These are phyloP conservation scores for Blastobotrys muscicola DNA, from an alignment of 805 yeast genomes.

Conservation along the genomic window DNA sequence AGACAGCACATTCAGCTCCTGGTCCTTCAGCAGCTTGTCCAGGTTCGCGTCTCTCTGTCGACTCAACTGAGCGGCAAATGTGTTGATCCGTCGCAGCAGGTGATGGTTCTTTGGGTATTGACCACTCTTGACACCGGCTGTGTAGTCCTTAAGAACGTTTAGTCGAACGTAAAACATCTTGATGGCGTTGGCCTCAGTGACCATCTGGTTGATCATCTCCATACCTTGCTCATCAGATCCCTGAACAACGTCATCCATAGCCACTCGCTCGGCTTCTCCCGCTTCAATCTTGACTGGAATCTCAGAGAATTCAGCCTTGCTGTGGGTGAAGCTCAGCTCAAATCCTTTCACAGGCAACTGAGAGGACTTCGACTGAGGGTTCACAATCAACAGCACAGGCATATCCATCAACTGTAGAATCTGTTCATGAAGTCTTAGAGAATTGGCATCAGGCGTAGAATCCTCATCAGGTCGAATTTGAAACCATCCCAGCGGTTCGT, in stretches of 20 bases:
- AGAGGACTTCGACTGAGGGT: conserved; percentile 8
- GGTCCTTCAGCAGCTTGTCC: conserved; percentile 9
- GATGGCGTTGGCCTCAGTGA: conserved; percentile 19
- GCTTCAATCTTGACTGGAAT: conserved; percentile 18
- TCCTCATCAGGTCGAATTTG: conserved; percentile 10
- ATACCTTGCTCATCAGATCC: conserved; percentile 7
- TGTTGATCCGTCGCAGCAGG: conserved; percentile 17
- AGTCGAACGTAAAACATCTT: conserved; percentile 18
- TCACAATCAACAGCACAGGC: conserved; percentile 15
- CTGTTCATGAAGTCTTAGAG: conserved; percentile 10
- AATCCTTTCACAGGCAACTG: conserved; percentile 19
- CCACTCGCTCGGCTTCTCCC: conserved; percentile 25
- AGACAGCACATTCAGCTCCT: conserved; percentile 19
- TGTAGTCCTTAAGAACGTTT: conserved; percentile 14
- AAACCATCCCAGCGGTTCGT: conserved; percentile 29
- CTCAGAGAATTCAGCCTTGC: conserved; percentile 14
- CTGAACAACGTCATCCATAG: conserved; percentile 21
- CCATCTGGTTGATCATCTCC: conserved; percentile 8
- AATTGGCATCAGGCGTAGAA: conserved; percentile 3
- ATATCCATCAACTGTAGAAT: conserved; percentile 13
- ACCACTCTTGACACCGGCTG: conserved; percentile 11
- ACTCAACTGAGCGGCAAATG: conserved; percentile 12
- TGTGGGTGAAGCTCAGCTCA: conserved; percentile 12
- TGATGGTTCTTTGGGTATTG: conserved; percentile 11
- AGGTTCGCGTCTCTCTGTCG: conserved; percentile 6